Conservation (phyloP, 78 protist species). For the Diacronema lutheri region DNA sequence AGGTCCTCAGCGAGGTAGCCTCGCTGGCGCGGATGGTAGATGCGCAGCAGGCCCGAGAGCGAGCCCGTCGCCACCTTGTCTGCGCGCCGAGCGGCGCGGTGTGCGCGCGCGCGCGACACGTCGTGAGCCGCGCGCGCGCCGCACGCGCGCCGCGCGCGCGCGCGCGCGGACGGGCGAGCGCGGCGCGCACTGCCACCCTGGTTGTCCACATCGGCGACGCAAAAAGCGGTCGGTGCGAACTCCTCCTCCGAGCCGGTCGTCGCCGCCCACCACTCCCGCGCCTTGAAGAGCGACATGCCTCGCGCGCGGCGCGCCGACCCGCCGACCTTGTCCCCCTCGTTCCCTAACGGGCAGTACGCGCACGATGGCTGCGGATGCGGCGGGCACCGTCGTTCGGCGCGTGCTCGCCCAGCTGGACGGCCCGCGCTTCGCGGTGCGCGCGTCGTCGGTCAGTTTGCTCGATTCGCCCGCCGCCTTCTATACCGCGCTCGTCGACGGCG, state of each 20-base stretch:
- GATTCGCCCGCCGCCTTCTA: background rate
- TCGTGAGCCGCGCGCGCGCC: no score
- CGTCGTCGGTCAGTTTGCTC: background rate
- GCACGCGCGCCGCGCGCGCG: no score
- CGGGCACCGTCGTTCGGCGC: no score
- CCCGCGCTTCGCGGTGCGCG: background rate
- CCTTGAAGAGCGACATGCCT: no score
- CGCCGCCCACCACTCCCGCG: background rate
- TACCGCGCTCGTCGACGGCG: background rate
- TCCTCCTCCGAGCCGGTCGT: constrained; percentile 23
- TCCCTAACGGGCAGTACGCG: no score
- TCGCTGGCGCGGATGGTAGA: constrained; percentile 31
- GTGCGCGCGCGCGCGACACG: no score
- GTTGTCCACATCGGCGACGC: constrained; percentile 62
- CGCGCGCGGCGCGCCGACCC: no score
- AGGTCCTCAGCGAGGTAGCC: constrained; percentile 51
- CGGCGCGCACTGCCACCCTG: background rate
- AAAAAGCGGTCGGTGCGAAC: background rate
- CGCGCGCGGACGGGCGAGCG: no score
- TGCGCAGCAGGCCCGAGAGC: constrained; percentile 42
- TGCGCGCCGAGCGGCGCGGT: background rate
- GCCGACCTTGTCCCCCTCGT: no score
- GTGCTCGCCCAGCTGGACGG: no score
- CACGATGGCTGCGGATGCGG: no score
- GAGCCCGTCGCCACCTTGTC: constrained; percentile 47